Evolutionary conservation across 1,139 yeast species (phyloP), one percentile per base, ranked within the genome.

Genomic region (Hyphopichia wangnamkhiaoensis): DNA sequence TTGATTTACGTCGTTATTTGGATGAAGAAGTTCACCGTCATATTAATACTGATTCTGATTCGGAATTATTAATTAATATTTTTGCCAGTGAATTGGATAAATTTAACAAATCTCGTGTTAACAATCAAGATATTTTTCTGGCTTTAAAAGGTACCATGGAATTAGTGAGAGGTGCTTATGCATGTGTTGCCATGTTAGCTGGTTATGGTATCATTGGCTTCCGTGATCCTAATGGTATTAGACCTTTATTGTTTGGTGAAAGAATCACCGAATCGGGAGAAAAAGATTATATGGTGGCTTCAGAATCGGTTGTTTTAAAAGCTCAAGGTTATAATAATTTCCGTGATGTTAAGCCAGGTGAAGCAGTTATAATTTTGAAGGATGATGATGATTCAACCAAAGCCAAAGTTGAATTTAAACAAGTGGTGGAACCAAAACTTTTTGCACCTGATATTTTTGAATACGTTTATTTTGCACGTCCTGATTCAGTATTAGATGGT

Each of bases 361-460:
- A 94, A 67, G 98, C 96, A 9, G 95, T 93, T 34, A 87, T 94
- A 49, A 84, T 93, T 52, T 90, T 89, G 46, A 90, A 90, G 63
- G 78, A 75, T 47, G 68, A 80, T 33, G 53, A 49, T 3, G 60
- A 53, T 36, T n/a, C n/a, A 45, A 56, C 36, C 63, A 64, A 47
- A 96, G 96, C 6, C 7, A 17, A 34, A 12, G 30, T 35, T 17
- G 93, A 88, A 58, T 82, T 88, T 61, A 80, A 80, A 50, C 98
- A 93, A 68, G 89, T 91, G 39, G 93, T 84, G n/a, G 82, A 86
- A 44, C 79, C 84, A 44, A 72, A 76, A 57, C 63, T 83, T 2
- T 91, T 90, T 63, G 82, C 96, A 8, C 99, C 99, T 3, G 98
- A 94, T 67, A 83, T 93, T 50, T 93, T 93, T 55, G 99, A 93